Conservation (phyloP, 176 grass and related monocot genomes). For the Oryza brachyantha region DNA sequence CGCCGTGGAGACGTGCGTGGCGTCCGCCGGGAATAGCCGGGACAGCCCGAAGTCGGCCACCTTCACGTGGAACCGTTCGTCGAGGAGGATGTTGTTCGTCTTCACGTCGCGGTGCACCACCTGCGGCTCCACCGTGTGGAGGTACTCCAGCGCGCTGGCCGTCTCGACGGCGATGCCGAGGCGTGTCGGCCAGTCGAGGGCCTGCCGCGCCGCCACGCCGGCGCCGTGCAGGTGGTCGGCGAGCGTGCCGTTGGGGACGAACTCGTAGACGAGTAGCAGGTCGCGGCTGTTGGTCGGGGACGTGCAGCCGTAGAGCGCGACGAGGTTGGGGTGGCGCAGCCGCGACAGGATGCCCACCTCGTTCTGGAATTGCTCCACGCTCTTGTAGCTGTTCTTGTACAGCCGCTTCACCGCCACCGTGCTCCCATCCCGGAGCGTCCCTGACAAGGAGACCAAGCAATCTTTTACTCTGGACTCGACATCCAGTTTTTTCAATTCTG, state of each 20-base stretch:
- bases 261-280: constrained; percentile 73
- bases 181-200: constrained; percentile 11
- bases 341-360: constrained; percentile 68
- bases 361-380: constrained; percentile 62
- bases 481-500: too few relatives aligned
- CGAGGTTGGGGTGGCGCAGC: constrained; percentile 57
- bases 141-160: constrained; percentile 45
- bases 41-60: constrained; percentile 72
- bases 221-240: constrained; percentile 54
- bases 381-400: constrained; percentile 65
- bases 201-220: not conserved
- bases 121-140: constrained; percentile 42
- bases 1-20: constrained; percentile 57
- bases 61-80: constrained; percentile 53
- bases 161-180: constrained; percentile 52
- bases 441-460: not conserved
- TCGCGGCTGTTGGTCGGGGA: constrained; percentile 20
- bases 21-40: constrained; percentile 39
- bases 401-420: constrained; percentile 66
- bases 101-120: constrained; percentile 69
- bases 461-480: not conserved
- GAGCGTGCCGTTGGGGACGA: constrained; percentile 61
- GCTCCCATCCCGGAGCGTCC: constrained; percentile 31
- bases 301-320: constrained; percentile 61
- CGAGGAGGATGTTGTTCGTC: constrained; percentile 62